phyloP scores from a whole-genome alignment of 345 rosid genomes.

The Brassica nigra region DNA sequence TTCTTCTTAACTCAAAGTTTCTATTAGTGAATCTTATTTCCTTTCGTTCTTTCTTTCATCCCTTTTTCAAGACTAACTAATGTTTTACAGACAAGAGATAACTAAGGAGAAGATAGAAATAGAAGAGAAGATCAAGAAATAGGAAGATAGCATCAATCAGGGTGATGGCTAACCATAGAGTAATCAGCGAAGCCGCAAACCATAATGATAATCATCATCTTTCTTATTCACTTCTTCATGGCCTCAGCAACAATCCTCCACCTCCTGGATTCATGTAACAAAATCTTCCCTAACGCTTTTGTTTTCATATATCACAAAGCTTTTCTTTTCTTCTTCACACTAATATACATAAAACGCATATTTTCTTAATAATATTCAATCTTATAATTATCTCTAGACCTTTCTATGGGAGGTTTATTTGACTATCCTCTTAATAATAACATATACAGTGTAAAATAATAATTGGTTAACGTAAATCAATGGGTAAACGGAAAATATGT shows the following conservation, averaged over 20 bases:
- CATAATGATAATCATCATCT: slow-evolving; percentile 67
- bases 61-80: slow-evolving; percentile 5
- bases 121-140: slow-evolving; percentile 41
- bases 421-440: slow-evolving; percentile 3
- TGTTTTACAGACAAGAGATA: slow-evolving; percentile 32
- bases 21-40: slow-evolving; percentile 14
- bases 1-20: background rate
- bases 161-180: slow-evolving; percentile 71
- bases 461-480: slow-evolving; percentile 17
- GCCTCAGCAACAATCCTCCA: slow-evolving; percentile 54
- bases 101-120: slow-evolving; percentile 2
- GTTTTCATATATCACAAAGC: background rate
- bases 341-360: background rate
- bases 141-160: slow-evolving; percentile 14
- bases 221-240: slow-evolving; percentile 70
- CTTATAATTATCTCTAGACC: background rate
- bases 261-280: slow-evolving; percentile 71
- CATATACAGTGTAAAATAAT: background rate
- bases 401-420: slow-evolving; percentile 12
- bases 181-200: slow-evolving; percentile 60
- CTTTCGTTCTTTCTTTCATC: slow-evolving; percentile 3
- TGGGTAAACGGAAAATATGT: background rate
- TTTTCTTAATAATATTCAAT: background rate
- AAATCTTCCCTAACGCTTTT: background rate
- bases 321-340: background rate